phyloP scores from a whole-genome alignment of 177 flowering plant species.

The Vitis hybrid region DNA sequence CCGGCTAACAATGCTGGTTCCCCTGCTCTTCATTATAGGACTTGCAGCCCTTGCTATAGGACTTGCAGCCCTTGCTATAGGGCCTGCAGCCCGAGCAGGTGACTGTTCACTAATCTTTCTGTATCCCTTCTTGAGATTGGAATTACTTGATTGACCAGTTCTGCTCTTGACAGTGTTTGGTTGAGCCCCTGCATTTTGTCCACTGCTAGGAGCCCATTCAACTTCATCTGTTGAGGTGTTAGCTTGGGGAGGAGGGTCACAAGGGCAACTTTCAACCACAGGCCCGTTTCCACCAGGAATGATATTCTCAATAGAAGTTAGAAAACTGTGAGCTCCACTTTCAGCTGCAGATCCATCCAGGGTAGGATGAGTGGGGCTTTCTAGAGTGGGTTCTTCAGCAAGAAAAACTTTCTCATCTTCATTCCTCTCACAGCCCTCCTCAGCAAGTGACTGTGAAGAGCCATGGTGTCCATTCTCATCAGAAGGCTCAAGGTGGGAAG shows the following conservation, averaged over 20 bases:
- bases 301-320: conserved; percentile 26
- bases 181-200: conserved; percentile 6
- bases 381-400: conserved; percentile 36
- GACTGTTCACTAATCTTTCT: conserved; percentile 21
- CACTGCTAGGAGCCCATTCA: conserved; percentile 3
- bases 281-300: conserved; percentile 15
- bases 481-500: conserved; percentile 42
- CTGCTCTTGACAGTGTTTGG: conserved; percentile 4
- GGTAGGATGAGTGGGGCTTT: conserved; percentile 19
- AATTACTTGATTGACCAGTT: conserved; percentile 20
- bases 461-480: conserved; percentile 57
- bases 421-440: conserved; percentile 9
- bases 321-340: conserved; percentile 9
- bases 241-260: conserved; percentile 16
- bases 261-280: conserved; percentile 23
- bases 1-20: conserved; percentile 25
- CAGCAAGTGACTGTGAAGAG: conserved; percentile 31
- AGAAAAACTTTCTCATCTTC: conserved; percentile 31
- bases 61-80: conserved; percentile 11
- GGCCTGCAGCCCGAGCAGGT: conserved; percentile 1
- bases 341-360: conserved; percentile 8
- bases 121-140: conserved; percentile 24
- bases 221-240: conserved; percentile 4
- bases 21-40: conserved; percentile 32
- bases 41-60: conserved; percentile 11